Evolutionary conservation across 352 stramenopile genomes (phyloP), one percentile per base, ranked within the genome.

Genomic region (Pythium brachiatum): DNA sequence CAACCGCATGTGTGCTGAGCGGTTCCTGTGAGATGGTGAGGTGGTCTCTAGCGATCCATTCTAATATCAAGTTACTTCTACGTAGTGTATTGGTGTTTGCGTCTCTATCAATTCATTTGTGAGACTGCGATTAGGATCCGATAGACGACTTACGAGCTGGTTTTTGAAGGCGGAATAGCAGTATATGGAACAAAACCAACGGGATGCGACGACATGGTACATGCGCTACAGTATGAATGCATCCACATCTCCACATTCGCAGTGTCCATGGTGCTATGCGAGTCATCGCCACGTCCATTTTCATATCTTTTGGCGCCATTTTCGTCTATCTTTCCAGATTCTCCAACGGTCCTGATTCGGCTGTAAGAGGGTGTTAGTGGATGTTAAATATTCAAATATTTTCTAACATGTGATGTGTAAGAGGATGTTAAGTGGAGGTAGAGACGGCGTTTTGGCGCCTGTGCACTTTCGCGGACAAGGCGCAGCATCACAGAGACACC

Each of bases 1-100:
- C 13, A 69, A 84, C 34, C 70, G 78, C 18, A 68, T 96, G 36
- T 90, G 79, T 39, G 75, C 76, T 5, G 72, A 91, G 27, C 84
- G 87, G 29, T 93, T 95, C 62, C 70, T 69, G 34, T 90, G 41
- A 48, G 38, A 23, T 8, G 20, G 18, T 7, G 18, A 46, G 12
- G 5, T 5, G 9, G 29, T 9, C 5, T 34, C 29, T 34, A 34
- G 29, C 29, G 29, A 34, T 11, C 29, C 29, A 34, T 34, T 34
- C 5, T 34, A 34, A 5, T 9, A 34, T 11, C 9, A 34, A 34
- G 29, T 9, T 11, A 34, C 9, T 34, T 34, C 29, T 34, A 34
- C 29, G n/a, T n/a, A n/a, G n/a, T n/a, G n/a, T n/a, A n/a, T n/a
- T n/a, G n/a, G n/a, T n/a, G n/a, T n/a, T n/a, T n/a, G n/a, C n/a